Conservation (phyloP, 129 eudicot species). For the Escallonia herrerae region DNA sequence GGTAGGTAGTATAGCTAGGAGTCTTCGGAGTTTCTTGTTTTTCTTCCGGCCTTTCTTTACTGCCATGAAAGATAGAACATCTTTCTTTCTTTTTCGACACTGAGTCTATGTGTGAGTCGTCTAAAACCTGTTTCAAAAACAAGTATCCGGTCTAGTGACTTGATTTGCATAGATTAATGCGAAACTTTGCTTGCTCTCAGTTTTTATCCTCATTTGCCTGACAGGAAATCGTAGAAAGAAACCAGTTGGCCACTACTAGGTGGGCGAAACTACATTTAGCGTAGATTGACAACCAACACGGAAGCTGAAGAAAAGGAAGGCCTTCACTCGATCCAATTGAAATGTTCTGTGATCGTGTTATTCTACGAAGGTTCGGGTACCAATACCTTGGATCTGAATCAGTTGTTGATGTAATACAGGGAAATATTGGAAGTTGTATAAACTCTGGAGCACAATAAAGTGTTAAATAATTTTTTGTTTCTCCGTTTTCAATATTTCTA, state of each 20-base stretch:
- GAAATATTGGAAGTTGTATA: constrained; percentile 2
- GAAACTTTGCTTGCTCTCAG: background rate
- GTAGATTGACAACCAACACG: constrained; percentile 1
- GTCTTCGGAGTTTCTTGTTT: background rate
- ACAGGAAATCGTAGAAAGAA: constrained; percentile 27
- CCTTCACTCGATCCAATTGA: constrained; percentile 1
- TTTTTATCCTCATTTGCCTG: background rate
- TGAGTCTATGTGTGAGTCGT: background rate
- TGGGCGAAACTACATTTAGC: no score
- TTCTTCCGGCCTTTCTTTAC: background rate
- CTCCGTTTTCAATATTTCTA: no score
- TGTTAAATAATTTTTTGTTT: no score
- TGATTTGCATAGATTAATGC: no score
- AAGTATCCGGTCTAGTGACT: no score
- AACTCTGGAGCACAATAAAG: no score
- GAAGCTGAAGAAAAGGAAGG: background rate
- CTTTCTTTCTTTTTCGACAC: background rate
- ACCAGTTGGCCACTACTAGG: constrained; percentile 1
- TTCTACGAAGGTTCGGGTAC: background rate
- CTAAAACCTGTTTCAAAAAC: no score
- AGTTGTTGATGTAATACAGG: background rate
- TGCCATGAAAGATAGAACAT: background rate
- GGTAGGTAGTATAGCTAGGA: no score
- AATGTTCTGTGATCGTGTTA: background rate
- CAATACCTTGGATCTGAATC: background rate